Conservation (phyloP, 2,329 filamentous ascomycete genomes). For the Hymenoscyphus scutula region DNA sequence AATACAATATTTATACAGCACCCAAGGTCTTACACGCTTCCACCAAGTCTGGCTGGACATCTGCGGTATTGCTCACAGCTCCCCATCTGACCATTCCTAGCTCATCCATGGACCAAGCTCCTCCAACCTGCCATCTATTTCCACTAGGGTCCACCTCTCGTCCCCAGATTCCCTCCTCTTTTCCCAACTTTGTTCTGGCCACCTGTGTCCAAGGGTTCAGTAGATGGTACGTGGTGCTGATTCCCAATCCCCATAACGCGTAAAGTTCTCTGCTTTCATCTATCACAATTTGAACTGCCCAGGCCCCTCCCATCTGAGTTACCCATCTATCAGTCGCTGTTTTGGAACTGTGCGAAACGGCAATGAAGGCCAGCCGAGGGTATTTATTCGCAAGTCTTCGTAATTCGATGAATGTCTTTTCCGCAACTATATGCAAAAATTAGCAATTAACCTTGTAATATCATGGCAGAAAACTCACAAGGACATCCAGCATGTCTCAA, state of each 20-base stretch:
- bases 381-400: constrained; percentile 53
- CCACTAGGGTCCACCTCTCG: constrained; percentile 63
- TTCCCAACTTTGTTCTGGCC: constrained; percentile 55
- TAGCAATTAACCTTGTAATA: background rate
- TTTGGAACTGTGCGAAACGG: constrained; percentile 61
- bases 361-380: constrained; percentile 54
- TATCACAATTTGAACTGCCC: constrained; percentile 56
- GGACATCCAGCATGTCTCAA: constrained; percentile 72
- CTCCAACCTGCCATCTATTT: constrained; percentile 66
- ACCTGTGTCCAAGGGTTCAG: constrained; percentile 57
- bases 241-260: constrained; percentile 64
- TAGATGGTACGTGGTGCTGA: constrained; percentile 61
- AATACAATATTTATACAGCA: constrained; percentile 15
- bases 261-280: constrained; percentile 62
- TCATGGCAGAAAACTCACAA: constrained; percentile 49
- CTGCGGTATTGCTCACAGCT: constrained; percentile 47
- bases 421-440: constrained; percentile 52
- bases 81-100: constrained; percentile 50
- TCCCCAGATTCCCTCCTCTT: constrained; percentile 61
- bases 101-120: constrained; percentile 46
- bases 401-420: constrained; percentile 61
- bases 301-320: constrained; percentile 30
- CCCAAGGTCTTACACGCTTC: constrained; percentile 42
- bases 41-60: constrained; percentile 54
- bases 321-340: constrained; percentile 50